phyloP scores from a whole-genome alignment of 2,329 filamentous ascomycete genomes.

The Paramyrothecium sp. region DNA sequence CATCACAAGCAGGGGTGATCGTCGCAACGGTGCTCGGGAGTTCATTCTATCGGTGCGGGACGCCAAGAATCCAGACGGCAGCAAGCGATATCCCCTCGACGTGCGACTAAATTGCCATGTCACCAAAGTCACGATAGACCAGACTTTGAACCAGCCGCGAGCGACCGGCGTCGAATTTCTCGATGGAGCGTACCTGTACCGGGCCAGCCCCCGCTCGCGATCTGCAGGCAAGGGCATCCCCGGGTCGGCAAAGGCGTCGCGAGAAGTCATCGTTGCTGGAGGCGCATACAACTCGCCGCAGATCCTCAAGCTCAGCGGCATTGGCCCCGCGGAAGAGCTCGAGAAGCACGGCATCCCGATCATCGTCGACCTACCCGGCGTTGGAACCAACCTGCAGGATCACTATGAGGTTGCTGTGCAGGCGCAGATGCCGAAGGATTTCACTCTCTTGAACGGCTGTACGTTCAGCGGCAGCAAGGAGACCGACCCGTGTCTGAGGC shows the following conservation, averaged over 20 bases:
- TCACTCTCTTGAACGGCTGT: slow-evolving; percentile 24
- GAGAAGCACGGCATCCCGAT: slow-evolving; percentile 37
- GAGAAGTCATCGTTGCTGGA: slow-evolving; percentile 49
- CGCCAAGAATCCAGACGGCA: slow-evolving; percentile 37
- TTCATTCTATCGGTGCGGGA: slow-evolving; percentile 37
- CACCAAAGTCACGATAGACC: slow-evolving; percentile 44
- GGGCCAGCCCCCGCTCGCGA: slow-evolving; percentile 36
- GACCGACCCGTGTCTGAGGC: slow-evolving; percentile 33
- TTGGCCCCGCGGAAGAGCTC: slow-evolving; percentile 41
- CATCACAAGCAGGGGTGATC: slow-evolving; percentile 37
- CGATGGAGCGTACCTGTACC: slow-evolving; percentile 43
- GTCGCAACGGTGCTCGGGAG: slow-evolving; percentile 46
- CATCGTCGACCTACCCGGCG: slow-evolving; percentile 53
- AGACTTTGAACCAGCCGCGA: slow-evolving; percentile 30
- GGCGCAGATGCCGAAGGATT: slow-evolving; percentile 20
- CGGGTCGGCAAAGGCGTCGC: slow-evolving; percentile 34
- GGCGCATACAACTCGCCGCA: slow-evolving; percentile 55
- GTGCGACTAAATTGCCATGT: slow-evolving; percentile 46
- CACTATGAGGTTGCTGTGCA: slow-evolving; percentile 46
- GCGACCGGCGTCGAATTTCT: slow-evolving; percentile 50
- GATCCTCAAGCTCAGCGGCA: slow-evolving; percentile 49
- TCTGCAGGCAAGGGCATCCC: slow-evolving; percentile 23
- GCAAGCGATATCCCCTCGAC: slow-evolving; percentile 54
- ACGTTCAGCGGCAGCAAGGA: slow-evolving; percentile 26
- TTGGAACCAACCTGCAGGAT: slow-evolving; percentile 61